These are phyloP conservation scores for Lentinula raphanica DNA, from an alignment of 768 basidiomycete species.

Conservation along the genomic window DNA sequence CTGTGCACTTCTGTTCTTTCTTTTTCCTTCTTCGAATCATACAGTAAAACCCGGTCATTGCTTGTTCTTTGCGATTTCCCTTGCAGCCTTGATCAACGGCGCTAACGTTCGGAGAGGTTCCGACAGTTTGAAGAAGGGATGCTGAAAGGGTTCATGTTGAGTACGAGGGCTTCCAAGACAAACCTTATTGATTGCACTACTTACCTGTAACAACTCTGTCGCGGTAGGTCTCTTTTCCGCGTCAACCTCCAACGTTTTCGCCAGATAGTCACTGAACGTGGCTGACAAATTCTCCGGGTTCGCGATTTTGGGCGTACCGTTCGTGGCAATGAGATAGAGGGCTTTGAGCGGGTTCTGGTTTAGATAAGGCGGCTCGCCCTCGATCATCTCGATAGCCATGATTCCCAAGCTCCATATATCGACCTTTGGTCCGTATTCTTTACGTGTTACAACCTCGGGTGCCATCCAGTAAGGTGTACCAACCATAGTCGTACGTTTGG, in stretches of 20 bases:
- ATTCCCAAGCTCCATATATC: conserved; percentile 97
- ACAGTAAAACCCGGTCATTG: not conserved
- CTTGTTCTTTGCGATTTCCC: conserved; percentile 67
- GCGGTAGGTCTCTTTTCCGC: conserved; percentile 91
- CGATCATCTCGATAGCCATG: conserved; percentile 98
- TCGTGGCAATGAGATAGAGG: conserved; percentile 95
- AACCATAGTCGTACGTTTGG: conserved; percentile 97
- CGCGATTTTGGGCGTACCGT: conserved; percentile 93
- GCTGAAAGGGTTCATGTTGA: conserved; percentile 42
- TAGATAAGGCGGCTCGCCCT: conserved; percentile 93
- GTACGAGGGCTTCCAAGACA: not conserved
- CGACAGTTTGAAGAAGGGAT: conserved; percentile 82
- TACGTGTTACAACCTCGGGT: conserved; percentile 94
- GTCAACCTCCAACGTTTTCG: conserved; percentile 87
- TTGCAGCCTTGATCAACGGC: conserved; percentile 88
- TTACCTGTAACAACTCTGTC: conserved; percentile 69
- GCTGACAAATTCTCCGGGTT: conserved; percentile 73
- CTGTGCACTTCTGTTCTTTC: not conserved
- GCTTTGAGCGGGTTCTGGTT: conserved; percentile 97
- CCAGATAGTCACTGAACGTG: conserved; percentile 86
- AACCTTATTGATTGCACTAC: conserved; percentile 14
- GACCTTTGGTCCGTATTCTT: conserved; percentile 98
- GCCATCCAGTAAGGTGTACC: conserved; percentile 99
- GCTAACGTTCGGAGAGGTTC: conserved; percentile 84
- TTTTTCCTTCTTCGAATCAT: not conserved